phyloP scores from a whole-genome alignment of 2,329 filamentous ascomycete species.

The Monilinia laxa region DNA sequence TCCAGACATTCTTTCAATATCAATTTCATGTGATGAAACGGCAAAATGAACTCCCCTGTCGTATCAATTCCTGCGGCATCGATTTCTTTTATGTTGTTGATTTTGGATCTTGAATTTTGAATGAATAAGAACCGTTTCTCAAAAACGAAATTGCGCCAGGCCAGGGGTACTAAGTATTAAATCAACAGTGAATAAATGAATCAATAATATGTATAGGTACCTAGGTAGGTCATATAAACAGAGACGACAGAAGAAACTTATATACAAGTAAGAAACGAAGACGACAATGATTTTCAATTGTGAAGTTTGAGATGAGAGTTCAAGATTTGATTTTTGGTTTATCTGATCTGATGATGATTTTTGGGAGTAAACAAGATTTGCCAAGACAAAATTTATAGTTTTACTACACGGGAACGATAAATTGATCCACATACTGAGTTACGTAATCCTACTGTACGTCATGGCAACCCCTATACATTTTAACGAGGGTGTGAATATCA shows the following conservation, averaged over 20 bases:
- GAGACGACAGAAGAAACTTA: neutral
- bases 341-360: constrained; percentile 8
- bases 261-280: neutral
- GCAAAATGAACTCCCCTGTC: neutral
- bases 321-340: neutral
- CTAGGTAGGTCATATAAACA: neutral
- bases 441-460: too few species aligned
- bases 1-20: constrained; percentile 5
- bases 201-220: too few species aligned
- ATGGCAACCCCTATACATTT: too few species aligned
- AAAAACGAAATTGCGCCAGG: neutral
- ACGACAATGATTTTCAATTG: neutral
- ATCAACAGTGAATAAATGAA: neutral
- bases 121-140: too few species aligned
- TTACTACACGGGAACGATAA: too few species aligned
- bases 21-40: neutral
- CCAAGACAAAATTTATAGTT: constrained; percentile 5
- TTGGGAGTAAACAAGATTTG: constrained; percentile 2
- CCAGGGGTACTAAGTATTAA: neutral
- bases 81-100: too few species aligned
- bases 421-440: too few species aligned
- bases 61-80: neutral
- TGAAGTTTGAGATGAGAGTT: neutral
- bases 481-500: too few species aligned
- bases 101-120: too few species aligned